Conservation (phyloP, 805 yeast genomes). For the Candida methanosorbosa region DNA sequence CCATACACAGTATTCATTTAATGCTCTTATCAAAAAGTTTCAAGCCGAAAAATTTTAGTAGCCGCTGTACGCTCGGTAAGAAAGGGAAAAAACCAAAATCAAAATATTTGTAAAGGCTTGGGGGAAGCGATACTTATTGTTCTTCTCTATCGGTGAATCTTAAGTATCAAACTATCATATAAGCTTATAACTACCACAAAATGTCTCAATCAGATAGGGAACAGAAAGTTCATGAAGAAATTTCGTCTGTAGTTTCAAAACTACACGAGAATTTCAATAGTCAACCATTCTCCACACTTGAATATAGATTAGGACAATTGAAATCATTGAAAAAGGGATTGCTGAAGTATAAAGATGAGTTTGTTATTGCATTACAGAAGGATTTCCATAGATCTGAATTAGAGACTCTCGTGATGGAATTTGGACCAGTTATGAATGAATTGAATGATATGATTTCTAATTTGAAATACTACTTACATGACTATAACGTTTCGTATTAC, state of each 20-base stretch:
- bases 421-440: constrained; percentile 43
- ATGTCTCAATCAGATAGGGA: too few species aligned
- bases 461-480: constrained; percentile 54
- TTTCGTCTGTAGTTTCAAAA: constrained; percentile 35
- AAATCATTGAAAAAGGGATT: constrained; percentile 59
- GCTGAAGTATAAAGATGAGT: constrained; percentile 43
- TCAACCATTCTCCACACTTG: constrained; percentile 28
- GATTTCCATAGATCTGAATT: constrained; percentile 61
- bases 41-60: too few species aligned
- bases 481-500: constrained; percentile 29
- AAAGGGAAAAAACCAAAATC: too few species aligned
- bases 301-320: constrained; percentile 48
- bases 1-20: too few species aligned
- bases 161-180: too few species aligned
- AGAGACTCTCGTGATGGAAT: constrained; percentile 59
- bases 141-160: too few species aligned
- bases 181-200: too few species aligned
- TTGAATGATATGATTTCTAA: constrained; percentile 48
- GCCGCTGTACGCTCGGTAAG: too few species aligned
- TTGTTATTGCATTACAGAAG: constrained; percentile 47
- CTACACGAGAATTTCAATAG: constrained; percentile 34
- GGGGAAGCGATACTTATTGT: too few species aligned
- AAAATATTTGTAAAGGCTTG: too few species aligned
- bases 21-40: too few species aligned
- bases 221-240: too few species aligned